phyloP scores from a whole-genome alignment of 1,284 basidiomycete genomes.

The Cutaneotrichosporon arboriforme region DNA sequence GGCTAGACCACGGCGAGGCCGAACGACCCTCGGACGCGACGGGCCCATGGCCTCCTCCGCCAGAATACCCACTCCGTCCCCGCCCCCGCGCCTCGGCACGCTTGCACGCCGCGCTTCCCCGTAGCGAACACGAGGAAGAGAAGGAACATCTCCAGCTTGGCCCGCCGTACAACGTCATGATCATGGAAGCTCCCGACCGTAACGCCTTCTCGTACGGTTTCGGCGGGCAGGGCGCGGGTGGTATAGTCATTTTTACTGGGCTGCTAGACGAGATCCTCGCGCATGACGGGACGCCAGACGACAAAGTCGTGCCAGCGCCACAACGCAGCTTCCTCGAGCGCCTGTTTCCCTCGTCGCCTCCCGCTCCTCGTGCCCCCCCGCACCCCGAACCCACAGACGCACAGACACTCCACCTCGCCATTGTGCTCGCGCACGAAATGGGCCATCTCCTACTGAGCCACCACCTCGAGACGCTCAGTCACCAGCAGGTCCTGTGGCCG shows the following conservation, averaged over 20 bases:
- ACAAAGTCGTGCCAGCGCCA: background rate
- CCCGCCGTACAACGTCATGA: constrained; percentile 75
- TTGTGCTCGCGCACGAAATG: constrained; percentile 80
- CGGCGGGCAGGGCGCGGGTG: constrained; percentile 78
- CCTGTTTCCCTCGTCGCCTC: constrained; percentile 22
- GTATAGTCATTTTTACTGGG: constrained; percentile 82
- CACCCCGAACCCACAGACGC: constrained; percentile 59
- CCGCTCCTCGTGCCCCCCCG: constrained; percentile 34
- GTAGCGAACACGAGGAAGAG: constrained; percentile 26
- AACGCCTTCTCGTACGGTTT: constrained; percentile 92
- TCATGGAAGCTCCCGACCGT: constrained; percentile 71
- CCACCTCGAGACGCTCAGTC: constrained; percentile 80
- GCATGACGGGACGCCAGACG: constrained; percentile 35
- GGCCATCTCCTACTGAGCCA: constrained; percentile 79
- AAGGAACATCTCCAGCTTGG: constrained; percentile 54
- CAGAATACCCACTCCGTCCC: constrained; percentile 43
- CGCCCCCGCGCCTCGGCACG: constrained; percentile 39
- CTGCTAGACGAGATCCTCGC: constrained; percentile 73
- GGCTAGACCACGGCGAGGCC: background rate
- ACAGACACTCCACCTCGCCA: constrained; percentile 75
- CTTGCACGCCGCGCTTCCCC: constrained; percentile 41
- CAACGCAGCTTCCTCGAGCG: constrained; percentile 9
- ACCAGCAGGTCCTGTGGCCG: constrained; percentile 72
- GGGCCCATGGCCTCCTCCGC: constrained; percentile 30
- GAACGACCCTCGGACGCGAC: background rate